phyloP scores from a whole-genome alignment of 768 basidiomycete species.

The Stropharia rugosoannulata region DNA sequence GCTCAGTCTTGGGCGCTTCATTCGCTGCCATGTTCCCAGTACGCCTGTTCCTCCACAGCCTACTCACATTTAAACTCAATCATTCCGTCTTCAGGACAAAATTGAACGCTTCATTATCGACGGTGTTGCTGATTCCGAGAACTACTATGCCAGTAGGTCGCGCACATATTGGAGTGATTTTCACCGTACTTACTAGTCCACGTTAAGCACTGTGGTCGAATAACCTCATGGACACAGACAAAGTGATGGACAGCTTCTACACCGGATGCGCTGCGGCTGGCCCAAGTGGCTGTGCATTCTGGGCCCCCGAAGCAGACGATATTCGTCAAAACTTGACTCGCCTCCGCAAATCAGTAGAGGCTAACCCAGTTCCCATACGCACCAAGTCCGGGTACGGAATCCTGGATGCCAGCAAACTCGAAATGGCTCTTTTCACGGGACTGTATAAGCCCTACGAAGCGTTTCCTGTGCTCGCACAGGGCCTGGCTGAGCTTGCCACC shows the following conservation, averaged over 20 bases:
- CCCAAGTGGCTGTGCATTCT: constrained; percentile 33
- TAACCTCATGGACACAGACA: constrained; percentile 36
- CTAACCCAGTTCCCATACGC: constrained; percentile 32
- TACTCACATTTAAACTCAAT: background rate
- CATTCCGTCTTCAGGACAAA: constrained; percentile 14
- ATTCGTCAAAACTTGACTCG: constrained; percentile 32
- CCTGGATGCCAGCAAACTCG: constrained; percentile 31
- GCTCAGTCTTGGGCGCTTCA: constrained; percentile 24
- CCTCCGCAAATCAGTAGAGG: constrained; percentile 27
- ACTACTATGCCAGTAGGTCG: constrained; percentile 34
- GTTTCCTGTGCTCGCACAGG: constrained; percentile 33
- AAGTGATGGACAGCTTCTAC: constrained; percentile 33
- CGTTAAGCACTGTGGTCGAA: constrained; percentile 31
- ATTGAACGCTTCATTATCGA: constrained; percentile 24
- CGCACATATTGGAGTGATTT: background rate
- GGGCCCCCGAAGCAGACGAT: constrained; percentile 28
- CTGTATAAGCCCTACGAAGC: constrained; percentile 32
- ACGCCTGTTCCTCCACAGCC: background rate
- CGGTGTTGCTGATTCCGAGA: constrained; percentile 37
- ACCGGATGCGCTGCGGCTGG: constrained; percentile 35
- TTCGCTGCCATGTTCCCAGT: constrained; percentile 36
- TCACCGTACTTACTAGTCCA: background rate
- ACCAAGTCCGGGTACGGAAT: constrained; percentile 29
- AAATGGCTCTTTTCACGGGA: constrained; percentile 26
- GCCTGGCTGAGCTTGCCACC: constrained; percentile 29